phyloP scores from a whole-genome alignment of 106 monocot species.

The Dendrobium officinale region DNA sequence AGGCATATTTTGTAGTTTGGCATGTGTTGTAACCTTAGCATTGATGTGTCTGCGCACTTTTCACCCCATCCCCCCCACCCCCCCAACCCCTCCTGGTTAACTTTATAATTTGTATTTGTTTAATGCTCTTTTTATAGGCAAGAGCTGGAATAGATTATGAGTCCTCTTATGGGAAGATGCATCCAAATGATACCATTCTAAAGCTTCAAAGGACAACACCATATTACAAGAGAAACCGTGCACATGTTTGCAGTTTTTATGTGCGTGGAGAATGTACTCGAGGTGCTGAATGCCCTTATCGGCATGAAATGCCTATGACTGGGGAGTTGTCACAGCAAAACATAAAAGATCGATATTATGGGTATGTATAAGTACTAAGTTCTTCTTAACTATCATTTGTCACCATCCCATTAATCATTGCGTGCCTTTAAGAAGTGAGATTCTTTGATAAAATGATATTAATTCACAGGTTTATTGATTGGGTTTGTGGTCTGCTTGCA shows the following conservation, averaged over 20 bases:
- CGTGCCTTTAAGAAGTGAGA: too few relatives aligned
- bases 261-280: constrained; percentile 93
- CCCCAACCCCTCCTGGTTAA: neutral
- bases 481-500: too few relatives aligned
- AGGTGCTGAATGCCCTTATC: constrained; percentile 94
- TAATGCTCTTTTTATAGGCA: constrained; percentile 33
- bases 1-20: too few relatives aligned
- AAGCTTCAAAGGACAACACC: constrained; percentile 99
- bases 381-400: neutral
- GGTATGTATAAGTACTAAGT: constrained; percentile 41
- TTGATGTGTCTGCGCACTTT: too few relatives aligned
- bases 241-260: constrained; percentile 97
- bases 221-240: constrained; percentile 93
- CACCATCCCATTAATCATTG: too few relatives aligned
- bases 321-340: constrained; percentile 97
- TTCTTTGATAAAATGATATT: too few relatives aligned
- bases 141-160: constrained; percentile 98
- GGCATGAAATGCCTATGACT: constrained; percentile 94
- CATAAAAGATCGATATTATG: constrained; percentile 98
- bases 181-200: constrained; percentile 88
- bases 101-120: neutral
- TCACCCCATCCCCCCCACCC: too few relatives aligned
- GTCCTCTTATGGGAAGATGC: constrained; percentile 82
- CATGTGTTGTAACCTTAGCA: too few relatives aligned
- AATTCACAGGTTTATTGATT: too few relatives aligned